Evolutionary conservation across 176 grass and related monocot genomes (phyloP).

Genomic region (Secale cereale): DNA sequence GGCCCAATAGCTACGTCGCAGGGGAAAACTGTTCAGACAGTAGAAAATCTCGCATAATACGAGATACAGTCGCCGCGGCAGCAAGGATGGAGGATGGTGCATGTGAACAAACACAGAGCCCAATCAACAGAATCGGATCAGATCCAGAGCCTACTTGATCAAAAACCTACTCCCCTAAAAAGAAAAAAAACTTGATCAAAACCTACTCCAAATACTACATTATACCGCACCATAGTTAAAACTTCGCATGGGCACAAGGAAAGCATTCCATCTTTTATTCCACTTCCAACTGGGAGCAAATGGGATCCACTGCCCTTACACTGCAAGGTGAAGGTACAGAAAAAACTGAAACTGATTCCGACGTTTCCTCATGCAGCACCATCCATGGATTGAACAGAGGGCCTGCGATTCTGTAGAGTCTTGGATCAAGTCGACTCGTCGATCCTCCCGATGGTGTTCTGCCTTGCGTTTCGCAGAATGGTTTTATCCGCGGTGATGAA

Average conservation of each 20-base stretch:
- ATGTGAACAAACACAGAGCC: neutral
- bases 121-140: neutral
- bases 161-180: too few species aligned
- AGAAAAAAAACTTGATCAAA: neutral
- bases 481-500: conserved; percentile 82
- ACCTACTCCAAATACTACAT: neutral
- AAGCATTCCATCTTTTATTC: conserved; percentile 25
- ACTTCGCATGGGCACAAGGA: neutral
- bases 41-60: too few species aligned
- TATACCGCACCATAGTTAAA: neutral
- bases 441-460: conserved; percentile 70
- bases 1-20: too few species aligned
- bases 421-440: conserved; percentile 49
- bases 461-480: conserved; percentile 68
- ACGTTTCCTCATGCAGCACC: neutral
- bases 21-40: too few species aligned
- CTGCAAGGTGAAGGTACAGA: neutral
- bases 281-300: conserved; percentile 1
- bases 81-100: too few species aligned
- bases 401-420: neutral
- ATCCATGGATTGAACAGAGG: neutral
- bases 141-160: neutral
- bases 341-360: neutral
- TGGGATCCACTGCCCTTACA: neutral
- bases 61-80: too few species aligned